Base-by-base conservation (phyloP, 2,329 filamentous ascomycete genomes). In the Neonectria punicea region DNA sequence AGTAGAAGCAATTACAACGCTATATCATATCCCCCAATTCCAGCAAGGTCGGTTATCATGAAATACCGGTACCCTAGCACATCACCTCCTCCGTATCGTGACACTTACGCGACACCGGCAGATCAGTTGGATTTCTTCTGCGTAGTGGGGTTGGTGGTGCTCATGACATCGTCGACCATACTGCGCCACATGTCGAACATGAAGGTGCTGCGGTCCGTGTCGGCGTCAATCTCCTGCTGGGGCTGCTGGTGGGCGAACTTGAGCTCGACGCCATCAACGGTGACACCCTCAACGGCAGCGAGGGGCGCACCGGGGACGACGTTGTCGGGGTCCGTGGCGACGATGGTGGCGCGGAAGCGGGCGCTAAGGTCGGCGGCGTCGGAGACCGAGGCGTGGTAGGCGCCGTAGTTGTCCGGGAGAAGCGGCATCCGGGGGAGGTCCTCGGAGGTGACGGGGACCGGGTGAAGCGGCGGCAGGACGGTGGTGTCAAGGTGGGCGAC, bases 271-370 rank as follows among this genome's bases (percentile, higher is more conserved):
- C 86, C 83, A 74, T 89, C 87, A 8, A 88, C 73, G 51, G 84
- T 83, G 70, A 88, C 84, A n/a, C 83, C 83, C 72, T 89, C 86
- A n/a, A 89, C 81, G 73, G 87, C 85, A 9, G 85, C 86, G 62
- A 90, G 78, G 5, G 86, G 83, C 5, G 83, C 80, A 2, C 82
- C 81, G 4, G 86, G 80, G 4, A 84, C 75, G 30, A 88, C 85
- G 47, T 79, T 77, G 20, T 86, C 86, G 0, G 88, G 87, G 77
- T 89, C 79, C 7, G 83, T 81, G 11, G 87, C 88, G 30, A 90
- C 79, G 66, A 90, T 84, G 69, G 81, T 81, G 74, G 87, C 86
- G 80, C 39, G 28, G 49, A 51, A 47, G 70, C 69, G 6, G 78
- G 71, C 43, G 28, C 30, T 10, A 25, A 85, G 68, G 5, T 75